Percentiles rank a stretch among this genome's conserved stretches.
These are phyloP conservation scores for Teunomyces atbi DNA, from an alignment of 805 yeast genomes.

Conservation along the genomic window DNA sequence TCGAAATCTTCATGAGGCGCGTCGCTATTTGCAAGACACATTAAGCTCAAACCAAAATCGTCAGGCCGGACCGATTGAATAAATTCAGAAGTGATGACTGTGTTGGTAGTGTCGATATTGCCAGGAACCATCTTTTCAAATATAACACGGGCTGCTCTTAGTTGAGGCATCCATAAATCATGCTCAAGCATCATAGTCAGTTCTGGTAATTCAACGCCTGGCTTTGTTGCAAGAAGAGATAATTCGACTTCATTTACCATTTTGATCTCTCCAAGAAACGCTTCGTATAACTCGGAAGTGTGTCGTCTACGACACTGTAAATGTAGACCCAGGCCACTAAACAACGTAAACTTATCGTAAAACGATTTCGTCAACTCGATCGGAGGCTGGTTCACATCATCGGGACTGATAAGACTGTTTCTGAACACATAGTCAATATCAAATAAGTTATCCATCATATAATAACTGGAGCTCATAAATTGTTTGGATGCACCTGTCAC, in stretches of 20 bases:
- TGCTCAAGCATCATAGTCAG: conserved; percentile 10
- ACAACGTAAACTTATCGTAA: conserved; percentile 26
- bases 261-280: conserved; percentile 28
- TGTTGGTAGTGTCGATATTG: conserved; percentile 39
- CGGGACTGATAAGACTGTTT: conserved; percentile 44
- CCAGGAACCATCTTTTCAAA: conserved; percentile 47
- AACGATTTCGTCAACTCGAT: conserved; percentile 30
- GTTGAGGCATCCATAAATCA: conserved; percentile 39
- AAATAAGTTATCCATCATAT: conserved; percentile 42
- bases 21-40: not conserved
- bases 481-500: conserved; percentile 5
- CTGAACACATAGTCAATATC: conserved; percentile 41
- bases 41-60: conserved; percentile 3
- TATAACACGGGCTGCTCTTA: conserved; percentile 43
- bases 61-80: conserved; percentile 12
- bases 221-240: conserved; percentile 13
- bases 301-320: conserved; percentile 27
- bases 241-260: conserved; percentile 23
- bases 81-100: conserved; percentile 25
- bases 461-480: conserved; percentile 36
- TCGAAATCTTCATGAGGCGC: conserved; percentile 8
- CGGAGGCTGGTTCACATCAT: conserved; percentile 19
- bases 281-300: conserved; percentile 25
- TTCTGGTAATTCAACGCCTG: conserved; percentile 11
- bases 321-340: conserved; percentile 18